phyloP scores from a whole-genome alignment of 1,139 yeast genomes.

The Taphrina confusa region DNA sequence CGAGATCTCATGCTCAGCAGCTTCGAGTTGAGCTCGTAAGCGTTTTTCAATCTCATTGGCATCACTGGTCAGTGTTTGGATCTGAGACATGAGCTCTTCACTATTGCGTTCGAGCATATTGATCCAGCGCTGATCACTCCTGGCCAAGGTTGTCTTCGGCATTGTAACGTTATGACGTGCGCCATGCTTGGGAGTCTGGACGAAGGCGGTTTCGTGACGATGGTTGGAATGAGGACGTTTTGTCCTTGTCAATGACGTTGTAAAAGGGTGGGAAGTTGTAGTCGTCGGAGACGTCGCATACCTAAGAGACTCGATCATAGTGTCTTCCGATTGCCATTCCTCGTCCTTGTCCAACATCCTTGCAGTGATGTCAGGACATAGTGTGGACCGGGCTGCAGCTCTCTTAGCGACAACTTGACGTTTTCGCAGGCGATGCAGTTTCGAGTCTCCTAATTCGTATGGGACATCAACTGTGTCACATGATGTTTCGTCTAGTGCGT shows the following conservation, averaged over 20 bases:
- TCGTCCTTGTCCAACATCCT: neutral
- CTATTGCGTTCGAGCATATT: slow-evolving; percentile 18
- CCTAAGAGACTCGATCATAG: no score
- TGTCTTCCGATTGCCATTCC: slow-evolving; percentile 12
- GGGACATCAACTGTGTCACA: neutral
- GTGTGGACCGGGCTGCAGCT: neutral
- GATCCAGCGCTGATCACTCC: slow-evolving; percentile 26
- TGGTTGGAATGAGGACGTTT: neutral
- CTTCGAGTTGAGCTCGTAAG: neutral
- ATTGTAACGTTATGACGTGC: neutral
- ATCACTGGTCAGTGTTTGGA: slow-evolving; percentile 6
- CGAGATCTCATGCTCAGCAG: slow-evolving; percentile 8
- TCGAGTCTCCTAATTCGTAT: neutral
- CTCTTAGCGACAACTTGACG: neutral
- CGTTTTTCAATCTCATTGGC: neutral
- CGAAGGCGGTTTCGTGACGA: neutral
- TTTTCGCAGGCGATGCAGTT: neutral
- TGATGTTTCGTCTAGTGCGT: neutral
- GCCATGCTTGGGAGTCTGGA: neutral
- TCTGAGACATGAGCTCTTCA: slow-evolving; percentile 26
- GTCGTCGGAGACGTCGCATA: neutral
- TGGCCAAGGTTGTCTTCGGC: neutral
- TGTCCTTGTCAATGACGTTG: neutral
- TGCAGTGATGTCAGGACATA: neutral
- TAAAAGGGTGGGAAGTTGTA: neutral